These are phyloP conservation scores for Alternaria tenuissima DNA, from an alignment of 2,329 filamentous ascomycete species.

Conservation along the genomic window DNA sequence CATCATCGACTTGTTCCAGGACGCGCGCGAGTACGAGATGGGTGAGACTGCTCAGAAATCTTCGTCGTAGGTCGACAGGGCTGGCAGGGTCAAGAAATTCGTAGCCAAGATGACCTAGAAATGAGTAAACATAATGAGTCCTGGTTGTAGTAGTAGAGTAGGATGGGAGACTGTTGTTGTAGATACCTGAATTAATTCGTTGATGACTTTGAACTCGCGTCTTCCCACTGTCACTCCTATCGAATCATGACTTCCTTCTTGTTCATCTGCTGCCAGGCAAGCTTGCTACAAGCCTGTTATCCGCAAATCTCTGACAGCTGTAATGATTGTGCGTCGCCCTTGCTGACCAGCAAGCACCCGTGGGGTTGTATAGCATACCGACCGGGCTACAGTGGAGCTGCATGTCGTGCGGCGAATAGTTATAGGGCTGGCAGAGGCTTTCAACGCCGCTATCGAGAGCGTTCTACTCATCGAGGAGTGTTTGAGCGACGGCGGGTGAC, in stretches of 20 bases:
- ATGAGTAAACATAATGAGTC: neutral
- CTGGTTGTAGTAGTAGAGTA: neutral
- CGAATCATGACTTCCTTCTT: neutral
- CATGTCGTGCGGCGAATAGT: neutral
- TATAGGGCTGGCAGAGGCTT: neutral
- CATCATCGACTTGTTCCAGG: constrained; percentile 94
- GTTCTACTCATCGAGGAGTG: neutral
- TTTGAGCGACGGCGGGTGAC: neutral
- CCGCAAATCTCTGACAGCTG: neutral
- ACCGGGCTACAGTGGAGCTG: neutral
- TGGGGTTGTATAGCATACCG: neutral
- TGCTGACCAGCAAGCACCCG: neutral
- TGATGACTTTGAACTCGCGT: neutral
- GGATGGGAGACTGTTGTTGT: neutral
- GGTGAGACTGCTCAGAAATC: neutral
- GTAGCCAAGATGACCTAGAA: neutral
- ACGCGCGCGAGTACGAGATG: constrained; percentile 64
- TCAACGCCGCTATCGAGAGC: neutral
- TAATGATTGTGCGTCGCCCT: neutral
- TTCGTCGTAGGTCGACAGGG: constrained; percentile 1
- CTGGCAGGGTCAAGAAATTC: constrained; percentile 1
- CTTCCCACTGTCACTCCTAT: neutral
- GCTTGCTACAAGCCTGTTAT: neutral
- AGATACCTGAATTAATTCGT: neutral
- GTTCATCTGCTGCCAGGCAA: neutral